Evolutionary conservation across 202 grass and related monocot species (phyloP).

Genomic region (Schoenoplectus triqueter): DNA sequence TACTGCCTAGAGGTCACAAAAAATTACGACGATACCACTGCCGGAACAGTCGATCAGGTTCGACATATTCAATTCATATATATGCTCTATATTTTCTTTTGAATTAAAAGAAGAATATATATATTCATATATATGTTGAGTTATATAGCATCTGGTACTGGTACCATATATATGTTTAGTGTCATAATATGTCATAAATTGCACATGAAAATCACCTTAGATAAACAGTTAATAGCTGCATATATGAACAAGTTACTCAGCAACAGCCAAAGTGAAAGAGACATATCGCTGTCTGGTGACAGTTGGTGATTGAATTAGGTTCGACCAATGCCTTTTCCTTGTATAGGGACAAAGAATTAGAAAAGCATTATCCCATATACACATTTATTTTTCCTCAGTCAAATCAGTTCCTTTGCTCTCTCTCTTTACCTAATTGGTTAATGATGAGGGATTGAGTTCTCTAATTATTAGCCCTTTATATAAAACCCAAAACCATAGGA

Average conservation of each 20-base stretch:
- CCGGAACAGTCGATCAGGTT: conserved; percentile 70
- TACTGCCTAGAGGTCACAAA: conserved; percentile 95
- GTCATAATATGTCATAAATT: background rate
- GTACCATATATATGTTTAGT: background rate
- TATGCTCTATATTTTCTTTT: background rate
- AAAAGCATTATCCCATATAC: background rate
- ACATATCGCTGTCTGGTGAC: background rate
- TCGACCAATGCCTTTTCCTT: conserved; percentile 19
- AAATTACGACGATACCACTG: conserved; percentile 75
- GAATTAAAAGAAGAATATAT: background rate
- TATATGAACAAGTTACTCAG: too few species aligned
- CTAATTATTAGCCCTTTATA: background rate
- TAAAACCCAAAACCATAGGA: conserved; percentile 13
- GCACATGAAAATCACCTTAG: background rate
- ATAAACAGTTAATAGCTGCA: background rate
- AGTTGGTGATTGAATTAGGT: conserved; percentile 31
- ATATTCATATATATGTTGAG: too few species aligned
- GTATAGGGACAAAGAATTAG: background rate
- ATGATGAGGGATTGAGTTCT: conserved; percentile 45
- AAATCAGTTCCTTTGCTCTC: background rate
- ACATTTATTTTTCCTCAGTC: conserved; percentile 14
- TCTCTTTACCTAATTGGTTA: conserved; percentile 39
- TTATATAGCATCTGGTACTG: background rate
- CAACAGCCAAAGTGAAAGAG: background rate
- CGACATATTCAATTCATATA: background rate